phyloP scores from a whole-genome alignment of 345 rosid species.

The Brassica napus region DNA sequence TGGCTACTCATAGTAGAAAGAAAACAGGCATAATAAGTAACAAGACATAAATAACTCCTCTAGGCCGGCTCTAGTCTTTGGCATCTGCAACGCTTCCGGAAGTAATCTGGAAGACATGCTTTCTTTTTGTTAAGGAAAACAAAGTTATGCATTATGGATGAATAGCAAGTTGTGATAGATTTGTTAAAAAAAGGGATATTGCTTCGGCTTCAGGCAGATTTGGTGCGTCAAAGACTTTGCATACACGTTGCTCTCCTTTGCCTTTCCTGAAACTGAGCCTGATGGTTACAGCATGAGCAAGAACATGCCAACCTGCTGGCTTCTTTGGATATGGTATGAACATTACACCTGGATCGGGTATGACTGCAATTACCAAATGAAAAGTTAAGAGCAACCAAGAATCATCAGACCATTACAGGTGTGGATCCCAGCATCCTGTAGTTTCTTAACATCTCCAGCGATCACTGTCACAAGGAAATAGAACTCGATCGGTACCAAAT shows the following conservation, averaged over 20 bases:
- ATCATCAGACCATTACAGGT: constrained; percentile 98
- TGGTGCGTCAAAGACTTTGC: constrained; percentile 96
- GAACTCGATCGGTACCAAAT: constrained; percentile 18
- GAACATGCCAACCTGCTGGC: constrained; percentile 91
- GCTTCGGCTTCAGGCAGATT: constrained; percentile 92
- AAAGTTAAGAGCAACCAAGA: constrained; percentile 6
- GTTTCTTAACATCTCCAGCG: constrained; percentile 85
- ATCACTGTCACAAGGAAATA: constrained; percentile 49
- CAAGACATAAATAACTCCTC: neutral
- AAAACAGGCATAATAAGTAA: constrained; percentile 3
- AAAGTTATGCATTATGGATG: constrained; percentile 21
- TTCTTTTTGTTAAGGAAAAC: constrained; percentile 46
- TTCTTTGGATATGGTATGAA: constrained; percentile 90
- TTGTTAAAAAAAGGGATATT: constrained; percentile 60
- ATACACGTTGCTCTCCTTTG: constrained; percentile 83
- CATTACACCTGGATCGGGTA: constrained; percentile 87
- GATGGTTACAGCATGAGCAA: constrained; percentile 83
- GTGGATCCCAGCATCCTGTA: constrained; percentile 94
- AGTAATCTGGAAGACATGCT: constrained; percentile 70
- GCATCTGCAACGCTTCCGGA: constrained; percentile 84
- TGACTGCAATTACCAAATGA: constrained; percentile 47
- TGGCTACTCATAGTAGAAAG: neutral
- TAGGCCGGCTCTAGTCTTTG: constrained; percentile 51
- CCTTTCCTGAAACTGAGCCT: constrained; percentile 93
- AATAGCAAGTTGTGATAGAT: neutral